These are phyloP conservation scores for Scorias spongiosa DNA, from an alignment of 2,329 filamentous ascomycete species.

Conservation along the genomic window DNA sequence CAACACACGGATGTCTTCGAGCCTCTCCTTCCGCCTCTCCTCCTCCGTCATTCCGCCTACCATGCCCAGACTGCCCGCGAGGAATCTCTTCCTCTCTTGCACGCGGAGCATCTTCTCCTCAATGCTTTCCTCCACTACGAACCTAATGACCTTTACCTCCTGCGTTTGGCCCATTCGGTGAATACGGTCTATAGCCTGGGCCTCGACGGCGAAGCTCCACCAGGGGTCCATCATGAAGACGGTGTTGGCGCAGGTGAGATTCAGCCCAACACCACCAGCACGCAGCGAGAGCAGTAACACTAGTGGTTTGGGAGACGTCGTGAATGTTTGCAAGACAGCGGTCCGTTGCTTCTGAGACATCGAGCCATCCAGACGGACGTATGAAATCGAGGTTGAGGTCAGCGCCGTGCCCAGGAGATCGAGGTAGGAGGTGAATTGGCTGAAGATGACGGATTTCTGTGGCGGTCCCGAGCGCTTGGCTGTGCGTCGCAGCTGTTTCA, in stretches of 20 bases:
- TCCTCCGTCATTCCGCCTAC: slow-evolving; percentile 57
- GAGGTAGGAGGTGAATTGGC: slow-evolving; percentile 93
- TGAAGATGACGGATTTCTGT: slow-evolving; percentile 75
- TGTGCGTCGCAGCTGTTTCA: slow-evolving; percentile 48
- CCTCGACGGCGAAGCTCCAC: slow-evolving; percentile 97
- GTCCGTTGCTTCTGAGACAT: slow-evolving; percentile 78
- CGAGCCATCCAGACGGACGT: slow-evolving; percentile 79
- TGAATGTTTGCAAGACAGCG: slow-evolving; percentile 61
- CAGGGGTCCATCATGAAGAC: slow-evolving; percentile 99
- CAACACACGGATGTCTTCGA: slow-evolving; percentile 88
- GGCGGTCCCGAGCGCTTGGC: slow-evolving; percentile 37
- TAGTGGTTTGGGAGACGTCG: slow-evolving; percentile 39
- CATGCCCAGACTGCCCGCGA: slow-evolving; percentile 90
- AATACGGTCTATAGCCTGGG: slow-evolving; percentile 92
- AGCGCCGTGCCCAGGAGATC: slow-evolving; percentile 79
- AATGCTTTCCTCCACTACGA: slow-evolving; percentile 80
- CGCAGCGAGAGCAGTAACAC: slow-evolving; percentile 72
- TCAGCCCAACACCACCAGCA: slow-evolving; percentile 86
- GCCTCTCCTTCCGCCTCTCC: slow-evolving; percentile 75
- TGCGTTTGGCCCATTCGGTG: slow-evolving; percentile 89
- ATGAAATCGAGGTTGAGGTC: slow-evolving; percentile 52
- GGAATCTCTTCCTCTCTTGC: slow-evolving; percentile 91
- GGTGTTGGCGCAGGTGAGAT: slow-evolving; percentile 71
- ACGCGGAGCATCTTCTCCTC: slow-evolving; percentile 89
- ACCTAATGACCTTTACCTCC: slow-evolving; percentile 73